Evolutionary conservation across 2,329 filamentous ascomycete species (phyloP).

Genomic region (Fusarium illudens): DNA sequence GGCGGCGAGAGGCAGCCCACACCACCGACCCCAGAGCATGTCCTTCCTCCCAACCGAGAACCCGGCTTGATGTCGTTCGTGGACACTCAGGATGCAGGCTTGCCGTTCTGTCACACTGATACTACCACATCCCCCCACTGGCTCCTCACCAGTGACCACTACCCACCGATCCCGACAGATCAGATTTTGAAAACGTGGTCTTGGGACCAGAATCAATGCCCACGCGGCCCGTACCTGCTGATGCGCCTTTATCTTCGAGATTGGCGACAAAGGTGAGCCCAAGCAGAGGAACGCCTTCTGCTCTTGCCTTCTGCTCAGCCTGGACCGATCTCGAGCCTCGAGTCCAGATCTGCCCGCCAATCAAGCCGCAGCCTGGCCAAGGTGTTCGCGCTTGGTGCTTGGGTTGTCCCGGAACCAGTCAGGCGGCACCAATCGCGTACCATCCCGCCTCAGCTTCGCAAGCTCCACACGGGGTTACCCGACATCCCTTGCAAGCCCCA

Average conservation of each 20-base stretch:
- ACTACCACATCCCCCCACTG: conserved; percentile 27
- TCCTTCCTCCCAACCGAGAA: conserved; percentile 22
- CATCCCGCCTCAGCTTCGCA: conserved; percentile 38
- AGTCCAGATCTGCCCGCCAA: conserved; percentile 38
- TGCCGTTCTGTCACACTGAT: conserved; percentile 29
- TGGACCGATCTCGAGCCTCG: conserved; percentile 24
- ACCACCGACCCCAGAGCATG: conserved; percentile 2
- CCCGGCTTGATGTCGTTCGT: conserved; percentile 10
- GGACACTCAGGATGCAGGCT: conserved; percentile 23
- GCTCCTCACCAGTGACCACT: conserved; percentile 11
- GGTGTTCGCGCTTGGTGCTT: conserved; percentile 34
- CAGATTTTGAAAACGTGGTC: conserved; percentile 33
- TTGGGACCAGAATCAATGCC: conserved; percentile 28
- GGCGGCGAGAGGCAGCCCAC: conserved; percentile 6
- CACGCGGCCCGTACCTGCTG: conserved; percentile 31
- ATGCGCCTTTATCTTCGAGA: conserved; percentile 14
- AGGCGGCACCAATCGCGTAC: conserved; percentile 43
- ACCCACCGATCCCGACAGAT: conserved; percentile 29
- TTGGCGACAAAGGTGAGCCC: conserved; percentile 10
- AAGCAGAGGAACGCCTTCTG: background rate
- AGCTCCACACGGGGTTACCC: conserved; percentile 43
- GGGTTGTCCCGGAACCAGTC: conserved; percentile 39
- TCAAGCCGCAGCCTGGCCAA: conserved; percentile 24
- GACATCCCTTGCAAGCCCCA: conserved; percentile 39
- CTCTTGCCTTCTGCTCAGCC: conserved; percentile 4